A percentile compares a stretch with the other conserved stretches of the same genome.
Conservation (phyloP, 139 green algal genomes). For the Coelastrella sp. region DNA sequence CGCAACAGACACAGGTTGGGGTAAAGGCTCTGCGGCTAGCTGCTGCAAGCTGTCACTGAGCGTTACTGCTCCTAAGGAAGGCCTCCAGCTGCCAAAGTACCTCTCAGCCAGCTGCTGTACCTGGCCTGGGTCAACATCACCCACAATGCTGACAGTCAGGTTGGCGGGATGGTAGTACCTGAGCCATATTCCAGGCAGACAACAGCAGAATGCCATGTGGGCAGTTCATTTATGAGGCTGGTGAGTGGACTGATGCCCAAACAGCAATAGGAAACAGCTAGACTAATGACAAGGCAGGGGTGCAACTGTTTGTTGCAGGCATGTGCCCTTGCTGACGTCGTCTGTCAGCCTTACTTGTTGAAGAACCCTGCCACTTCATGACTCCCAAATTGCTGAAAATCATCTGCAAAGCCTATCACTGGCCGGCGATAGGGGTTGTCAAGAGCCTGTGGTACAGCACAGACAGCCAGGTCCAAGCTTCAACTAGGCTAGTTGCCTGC, state of each 20-base stretch:
- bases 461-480: too few species aligned
- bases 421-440: slow-evolving; percentile 84
- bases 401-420: slow-evolving; percentile 74
- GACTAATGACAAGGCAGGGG: too few species aligned
- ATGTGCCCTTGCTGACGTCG: background rate
- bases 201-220: too few species aligned
- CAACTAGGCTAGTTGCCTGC: too few species aligned
- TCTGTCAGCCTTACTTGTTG: background rate
- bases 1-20: background rate
- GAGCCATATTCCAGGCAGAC: background rate
- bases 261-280: background rate
- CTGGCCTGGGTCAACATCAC: slow-evolving; percentile 60
- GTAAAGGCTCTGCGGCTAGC: slow-evolving; percentile 5
- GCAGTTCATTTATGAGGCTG: too few species aligned
- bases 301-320: too few species aligned
- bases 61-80: slow-evolving; percentile 16
- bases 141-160: slow-evolving; percentile 78
- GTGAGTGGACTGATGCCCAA: too few species aligned
- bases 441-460: slow-evolving; percentile 39
- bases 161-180: slow-evolving; percentile 74
- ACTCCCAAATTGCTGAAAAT: slow-evolving; percentile 31
- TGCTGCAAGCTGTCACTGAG: background rate
- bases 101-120: slow-evolving; percentile 69
- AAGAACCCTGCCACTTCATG: slow-evolving; percentile 46
- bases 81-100: slow-evolving; percentile 83